Conservation (phyloP, 352 stramenopile species). For the Pythium myriotylum region DNA sequence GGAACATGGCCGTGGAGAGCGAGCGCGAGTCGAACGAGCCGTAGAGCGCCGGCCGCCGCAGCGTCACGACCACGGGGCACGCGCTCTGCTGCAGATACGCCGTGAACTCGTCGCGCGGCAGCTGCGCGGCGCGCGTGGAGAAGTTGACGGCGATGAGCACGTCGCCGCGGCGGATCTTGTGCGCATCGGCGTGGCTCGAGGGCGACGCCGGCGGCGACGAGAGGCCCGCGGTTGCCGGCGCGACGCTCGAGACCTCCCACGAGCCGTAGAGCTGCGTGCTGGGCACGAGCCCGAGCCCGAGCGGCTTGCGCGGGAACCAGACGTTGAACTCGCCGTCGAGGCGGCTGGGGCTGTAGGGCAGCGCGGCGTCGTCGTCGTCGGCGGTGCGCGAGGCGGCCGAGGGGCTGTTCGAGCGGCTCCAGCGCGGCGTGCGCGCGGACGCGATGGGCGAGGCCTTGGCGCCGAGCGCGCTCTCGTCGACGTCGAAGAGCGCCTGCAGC, state of each 20-base stretch:
- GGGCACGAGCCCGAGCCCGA: constrained; percentile 76
- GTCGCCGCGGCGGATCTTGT: constrained; percentile 49
- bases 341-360: constrained; percentile 43
- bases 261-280: constrained; percentile 80
- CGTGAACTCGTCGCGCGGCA: constrained; percentile 48
- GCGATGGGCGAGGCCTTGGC: constrained; percentile 14
- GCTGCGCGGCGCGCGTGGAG: constrained; percentile 44
- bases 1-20: constrained; percentile 76
- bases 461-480: constrained; percentile 12
- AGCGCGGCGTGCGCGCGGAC: constrained; percentile 15
- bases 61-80: constrained; percentile 67
- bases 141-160: constrained; percentile 75
- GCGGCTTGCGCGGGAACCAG: constrained; percentile 61
- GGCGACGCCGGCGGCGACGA: constrained; percentile 29
- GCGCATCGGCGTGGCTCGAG: constrained; percentile 1
- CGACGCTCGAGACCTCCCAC: constrained; percentile 62
- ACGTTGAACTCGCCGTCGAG: constrained; percentile 75
- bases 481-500: constrained; percentile 24
- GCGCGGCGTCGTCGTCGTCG: constrained; percentile 16
- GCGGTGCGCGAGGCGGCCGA: not conserved
- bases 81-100: constrained; percentile 43
- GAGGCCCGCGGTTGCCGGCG: not conserved
- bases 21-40: constrained; percentile 62
- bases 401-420: constrained; percentile 9
- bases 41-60: constrained; percentile 62